Base-by-base conservation (phyloP, 2,329 filamentous ascomycete genomes). In the Alternaria incomplexa region DNA sequence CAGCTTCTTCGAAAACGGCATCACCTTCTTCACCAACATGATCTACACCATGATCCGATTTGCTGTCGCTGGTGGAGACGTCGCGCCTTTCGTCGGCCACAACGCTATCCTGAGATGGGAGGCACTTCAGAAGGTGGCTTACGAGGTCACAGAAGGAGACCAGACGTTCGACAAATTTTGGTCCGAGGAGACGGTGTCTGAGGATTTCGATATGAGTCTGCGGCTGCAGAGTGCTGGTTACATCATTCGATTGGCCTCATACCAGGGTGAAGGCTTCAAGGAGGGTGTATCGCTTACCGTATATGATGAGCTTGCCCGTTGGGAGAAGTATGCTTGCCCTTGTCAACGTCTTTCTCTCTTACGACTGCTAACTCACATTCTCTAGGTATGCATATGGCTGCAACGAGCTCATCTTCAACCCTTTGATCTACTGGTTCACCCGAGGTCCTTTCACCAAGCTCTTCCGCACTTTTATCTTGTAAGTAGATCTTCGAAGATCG, bases 1-100 rank as follows among this genome's bases (percentile, higher is more conserved):
- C 70, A 89, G 86, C 56, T 91, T 88, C 79, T 93, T 93, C 70
- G 91, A 94, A 79, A 90, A 90, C 68, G 89, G 88, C 46, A 91
- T 92, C 72, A 91, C 90, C 2, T 93, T 91, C 81, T 93, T 93
- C 81, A 93, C 91, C 45, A 89, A 93, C 73, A 85, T 93, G 55
- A 88, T 93, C 70, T 94, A 93, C 81, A 89, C 87, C 0, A 87
- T 89, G 32, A 93, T 93, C 71, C 84, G 86, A 25, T 93, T 89
- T 72, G 87, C 88, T 20, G 90, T 93, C 26, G 87, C 88, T 7
- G 90, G 87, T 54, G 91, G 91, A 5, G 91, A 93, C 20, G 87
- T 90, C 7, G 89, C 90, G 0, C 90, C 90, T 0, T 93, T 93
- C 69, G 91, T 93, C 64, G 91, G 91, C 1, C 91, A 93, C 82